phyloP scores from a whole-genome alignment of 2,329 filamentous ascomycete species.

The Talaromyces sp. region DNA sequence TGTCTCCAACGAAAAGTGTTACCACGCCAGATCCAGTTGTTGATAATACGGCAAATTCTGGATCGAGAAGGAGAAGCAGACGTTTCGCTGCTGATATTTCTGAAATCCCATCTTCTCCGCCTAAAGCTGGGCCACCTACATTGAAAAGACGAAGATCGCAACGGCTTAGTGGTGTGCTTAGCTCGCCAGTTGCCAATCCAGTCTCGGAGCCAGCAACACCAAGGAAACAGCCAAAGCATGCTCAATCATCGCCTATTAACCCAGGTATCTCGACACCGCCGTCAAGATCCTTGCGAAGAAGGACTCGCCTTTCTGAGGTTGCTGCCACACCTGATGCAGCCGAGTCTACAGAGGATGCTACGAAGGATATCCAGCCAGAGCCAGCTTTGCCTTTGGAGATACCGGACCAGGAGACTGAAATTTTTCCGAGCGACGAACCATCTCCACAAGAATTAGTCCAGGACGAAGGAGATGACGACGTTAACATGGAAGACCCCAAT shows the following conservation, averaged over 20 bases:
- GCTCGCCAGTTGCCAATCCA: not conserved
- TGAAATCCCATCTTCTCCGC: slow-evolving; percentile 3
- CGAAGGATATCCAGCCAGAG: not conserved
- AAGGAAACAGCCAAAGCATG: not conserved
- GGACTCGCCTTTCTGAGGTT: not conserved
- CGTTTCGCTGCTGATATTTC: not conserved
- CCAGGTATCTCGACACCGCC: not conserved
- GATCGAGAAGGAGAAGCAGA: slow-evolving; percentile 1
- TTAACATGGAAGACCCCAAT: not conserved
- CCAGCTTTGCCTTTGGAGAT: not conserved
- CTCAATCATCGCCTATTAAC: not conserved
- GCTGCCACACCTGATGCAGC: not conserved
- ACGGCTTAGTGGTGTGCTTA: slow-evolving; percentile 10
- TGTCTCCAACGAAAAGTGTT: slow-evolving; percentile 5
- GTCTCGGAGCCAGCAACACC: not conserved
- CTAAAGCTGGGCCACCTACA: not conserved
- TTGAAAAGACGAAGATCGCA: slow-evolving; percentile 10
- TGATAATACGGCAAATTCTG: not conserved
- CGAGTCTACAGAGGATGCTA: not conserved
- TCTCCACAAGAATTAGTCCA: not conserved
- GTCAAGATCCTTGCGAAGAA: not conserved
- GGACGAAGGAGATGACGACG: not conserved
- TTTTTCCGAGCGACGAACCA: not conserved
- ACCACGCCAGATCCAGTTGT: slow-evolving; percentile 3
- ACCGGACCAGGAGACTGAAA: not conserved